Evolutionary conservation across 768 basidiomycete species (phyloP), one percentile per base, ranked within the genome.

Genomic region (Tulasnella sp.): DNA sequence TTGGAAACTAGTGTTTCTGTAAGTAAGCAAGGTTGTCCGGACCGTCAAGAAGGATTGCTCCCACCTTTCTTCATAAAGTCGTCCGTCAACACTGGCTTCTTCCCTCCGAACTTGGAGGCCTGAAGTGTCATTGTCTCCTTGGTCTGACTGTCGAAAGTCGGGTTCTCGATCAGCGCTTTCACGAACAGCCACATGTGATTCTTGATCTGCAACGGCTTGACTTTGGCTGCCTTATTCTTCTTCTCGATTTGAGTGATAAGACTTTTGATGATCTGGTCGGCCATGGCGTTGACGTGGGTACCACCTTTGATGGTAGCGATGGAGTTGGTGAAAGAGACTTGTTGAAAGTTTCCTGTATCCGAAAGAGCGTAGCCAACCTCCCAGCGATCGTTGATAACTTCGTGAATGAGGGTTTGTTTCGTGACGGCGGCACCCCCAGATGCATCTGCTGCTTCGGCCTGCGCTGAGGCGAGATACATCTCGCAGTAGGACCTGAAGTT

Each of bases 161-260:
- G 97, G 82, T 99, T 99, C 86, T 97, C 96, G 81, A 99, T 92
- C 79, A 98, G 87, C 18, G 94, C 91, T 82, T 98, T 99, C 82
- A 99, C 91, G 82, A 99, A 99, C 75, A 99, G 88, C 95, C 94
- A 96, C 91, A 99, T 95, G 83, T 99, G 96, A 82, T 92, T 96
- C 87, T 95, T 97, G 86, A 99, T 91, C 85, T 98, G 95, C 75
- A 91, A 89, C 20, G 94, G 88, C 84, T 98, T 99, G 82, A 99
- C 92, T 0, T 92, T 89, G n/a, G 96, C 95, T 3, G 88, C 95
- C 86, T 98, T 98, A 87, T 99, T 98, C 90, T 97, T 99, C 90
- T 98, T 98, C 83, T 90, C 86, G 80, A 99, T 95, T 9, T 89
- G 88, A 18, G 91, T 86, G 79, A 96, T 88, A 44, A 99, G 86